Base-by-base conservation (phyloP, 2,329 filamentous ascomycete genomes). In the Diaporthe sp. region DNA sequence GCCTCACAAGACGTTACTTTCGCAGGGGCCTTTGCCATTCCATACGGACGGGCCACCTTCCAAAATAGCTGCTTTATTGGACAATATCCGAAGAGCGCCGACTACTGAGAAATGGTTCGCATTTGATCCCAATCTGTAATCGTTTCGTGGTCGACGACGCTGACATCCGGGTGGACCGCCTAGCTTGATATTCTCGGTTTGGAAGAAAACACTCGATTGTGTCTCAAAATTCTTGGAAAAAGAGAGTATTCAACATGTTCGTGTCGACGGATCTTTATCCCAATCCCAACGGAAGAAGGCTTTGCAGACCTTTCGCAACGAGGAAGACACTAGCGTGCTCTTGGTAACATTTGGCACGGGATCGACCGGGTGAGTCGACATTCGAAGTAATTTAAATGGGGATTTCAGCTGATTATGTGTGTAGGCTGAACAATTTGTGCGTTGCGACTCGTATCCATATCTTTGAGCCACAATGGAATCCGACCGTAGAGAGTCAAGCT, bases 401-500 rank as follows among this genome's bases (percentile, higher is more conserved):
- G 25, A 40, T 19, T 6, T 5, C 9, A 28, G 22, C 33, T 42
- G 22, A 22, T 7, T 33, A 1, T 28, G 22, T 38, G 6, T 15
- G 33, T n/a, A 78, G 76, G 19, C 74, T 82, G 28, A 55, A 55
- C 28, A 79, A 82, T 55, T 67, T 82, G 25, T 80, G 79, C 3
- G 75, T 78, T 19, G 81, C 80, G n/a, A 79, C 73, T n/a, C 78
- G 77, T 12, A 77, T 82, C 38, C 78, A 82, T 54, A 77, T 82
- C 33, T 76, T 82, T 9, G 81, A 82, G 47, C 81, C 80, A 2
- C 80, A 82, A 68, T 82, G 80, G 78, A 82, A 82, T 54, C 81
- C 81, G 9, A 79, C 79, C 57, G 71, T 80, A 6, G 81, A 82
- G 69, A 75, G 78, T 19, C 81, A 82, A 75, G 81, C 81, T 3